Conservation (phyloP, 768 basidiomycete genomes). For the Amanita polypyramis region DNA sequence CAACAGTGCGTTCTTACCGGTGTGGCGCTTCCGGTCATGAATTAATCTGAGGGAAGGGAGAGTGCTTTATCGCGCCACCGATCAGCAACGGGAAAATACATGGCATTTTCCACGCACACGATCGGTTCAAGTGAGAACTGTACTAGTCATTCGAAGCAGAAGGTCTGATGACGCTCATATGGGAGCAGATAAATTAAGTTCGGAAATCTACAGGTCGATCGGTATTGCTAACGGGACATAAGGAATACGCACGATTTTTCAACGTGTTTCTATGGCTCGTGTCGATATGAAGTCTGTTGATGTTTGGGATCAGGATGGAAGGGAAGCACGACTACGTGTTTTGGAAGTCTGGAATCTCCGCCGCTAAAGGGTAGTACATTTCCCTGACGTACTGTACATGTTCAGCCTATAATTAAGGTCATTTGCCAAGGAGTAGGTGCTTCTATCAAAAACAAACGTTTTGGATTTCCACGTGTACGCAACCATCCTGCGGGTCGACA, state of each 20-base stretch:
- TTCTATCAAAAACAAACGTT: not conserved
- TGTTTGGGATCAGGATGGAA: not conserved
- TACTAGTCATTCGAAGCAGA: not conserved
- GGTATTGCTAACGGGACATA: not conserved
- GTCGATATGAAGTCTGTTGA: not conserved
- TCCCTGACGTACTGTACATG: not conserved
- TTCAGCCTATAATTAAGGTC: not conserved
- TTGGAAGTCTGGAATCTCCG: not conserved
- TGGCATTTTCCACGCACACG: not conserved
- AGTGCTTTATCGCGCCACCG: not conserved
- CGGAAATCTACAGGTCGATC: slow-evolving; percentile 1
- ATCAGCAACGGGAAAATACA: not conserved
- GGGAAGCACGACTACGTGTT: not conserved
- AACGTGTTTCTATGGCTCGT: slow-evolving; percentile 2
- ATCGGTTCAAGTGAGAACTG: not conserved
- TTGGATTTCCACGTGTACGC: not conserved
- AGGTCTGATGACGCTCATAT: slow-evolving; percentile 2
- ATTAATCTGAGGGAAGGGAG: not conserved
- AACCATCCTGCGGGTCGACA: not conserved
- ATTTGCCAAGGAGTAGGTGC: not conserved
- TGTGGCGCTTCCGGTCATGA: not conserved
- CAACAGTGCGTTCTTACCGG: not conserved
- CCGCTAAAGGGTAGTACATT: not conserved
- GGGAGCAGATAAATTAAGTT: not conserved
- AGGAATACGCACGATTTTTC: slow-evolving; percentile 1